Percentiles rank a stretch among this genome's conserved stretches.
These are phyloP conservation scores for Verticillium dahliae DNA, from an alignment of 2,329 filamentous ascomycete genomes.

Conservation along the genomic window DNA sequence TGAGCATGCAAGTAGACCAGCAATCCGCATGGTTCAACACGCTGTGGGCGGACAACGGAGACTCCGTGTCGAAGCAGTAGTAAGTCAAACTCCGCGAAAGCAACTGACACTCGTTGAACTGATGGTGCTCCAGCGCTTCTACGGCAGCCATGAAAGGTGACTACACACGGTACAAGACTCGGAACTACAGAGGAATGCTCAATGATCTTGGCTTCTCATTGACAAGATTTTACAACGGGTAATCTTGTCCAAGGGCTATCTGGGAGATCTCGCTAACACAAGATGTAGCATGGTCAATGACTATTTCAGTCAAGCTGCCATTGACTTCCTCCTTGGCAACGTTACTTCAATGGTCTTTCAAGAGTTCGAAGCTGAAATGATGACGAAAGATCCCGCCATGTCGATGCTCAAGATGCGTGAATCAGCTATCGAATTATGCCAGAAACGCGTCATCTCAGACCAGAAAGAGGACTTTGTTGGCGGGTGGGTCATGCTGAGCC, in stretches of 20 bases:
- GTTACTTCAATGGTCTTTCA: slow-evolving; percentile 81
- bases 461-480: slow-evolving; percentile 78
- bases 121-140: slow-evolving; percentile 48
- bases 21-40: slow-evolving; percentile 91
- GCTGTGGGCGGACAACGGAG: slow-evolving; percentile 95
- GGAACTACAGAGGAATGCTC: slow-evolving; percentile 83
- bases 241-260: slow-evolving; percentile 7
- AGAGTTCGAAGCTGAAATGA: slow-evolving; percentile 91
- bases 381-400: slow-evolving; percentile 84
- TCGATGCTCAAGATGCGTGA: slow-evolving; percentile 80
- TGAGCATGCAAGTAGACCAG: slow-evolving; percentile 69
- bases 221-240: slow-evolving; percentile 66
- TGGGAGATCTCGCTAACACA: not conserved
- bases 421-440: slow-evolving; percentile 82
- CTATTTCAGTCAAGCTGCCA: slow-evolving; percentile 91
- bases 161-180: slow-evolving; percentile 84
- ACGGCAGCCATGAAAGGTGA: slow-evolving; percentile 95
- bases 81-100: not conserved
- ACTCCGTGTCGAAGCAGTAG: slow-evolving; percentile 92
- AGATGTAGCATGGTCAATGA: slow-evolving; percentile 85
- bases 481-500: slow-evolving; percentile 83
- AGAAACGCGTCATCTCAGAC: slow-evolving; percentile 79
- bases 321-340: slow-evolving; percentile 89
- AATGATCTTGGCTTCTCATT: slow-evolving; percentile 88
- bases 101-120: not conserved